These are phyloP conservation scores for Acrodontium crateriforme DNA, from an alignment of 2,329 filamentous ascomycete genomes.

Conservation along the genomic window DNA sequence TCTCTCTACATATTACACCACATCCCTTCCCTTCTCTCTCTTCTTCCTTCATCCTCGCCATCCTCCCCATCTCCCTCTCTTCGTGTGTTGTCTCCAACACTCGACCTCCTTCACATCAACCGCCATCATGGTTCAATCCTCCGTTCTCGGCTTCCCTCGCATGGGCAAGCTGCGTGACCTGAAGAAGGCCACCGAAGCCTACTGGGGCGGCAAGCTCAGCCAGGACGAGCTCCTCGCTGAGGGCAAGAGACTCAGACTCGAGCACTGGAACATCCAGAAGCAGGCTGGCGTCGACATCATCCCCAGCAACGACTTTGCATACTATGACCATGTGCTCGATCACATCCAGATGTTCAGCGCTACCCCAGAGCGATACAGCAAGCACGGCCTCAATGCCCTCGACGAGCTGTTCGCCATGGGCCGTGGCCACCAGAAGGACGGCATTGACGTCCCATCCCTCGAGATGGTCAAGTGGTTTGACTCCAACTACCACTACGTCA, in stretches of 20 bases:
- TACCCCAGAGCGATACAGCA: constrained; percentile 84
- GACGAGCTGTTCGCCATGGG: constrained; percentile 99
- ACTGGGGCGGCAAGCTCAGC: constrained; percentile 90
- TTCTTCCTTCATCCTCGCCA: too few species aligned
- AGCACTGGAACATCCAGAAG: constrained; percentile 99
- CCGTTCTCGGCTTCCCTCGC: constrained; percentile 95
- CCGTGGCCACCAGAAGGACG: constrained; percentile 90
- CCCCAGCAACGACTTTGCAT: constrained; percentile 98
- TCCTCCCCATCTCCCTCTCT: too few species aligned
- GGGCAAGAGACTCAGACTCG: constrained; percentile 91
- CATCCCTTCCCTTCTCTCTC: too few species aligned
- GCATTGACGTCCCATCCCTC: constrained; percentile 69
- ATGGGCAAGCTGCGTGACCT: constrained; percentile 98
- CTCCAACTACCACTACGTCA: constrained; percentile 99
- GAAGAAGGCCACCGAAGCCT: constrained; percentile 99
- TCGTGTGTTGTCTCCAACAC: too few species aligned
- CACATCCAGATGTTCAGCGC: constrained; percentile 97
- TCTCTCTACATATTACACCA: too few species aligned
- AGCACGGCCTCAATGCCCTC: constrained; percentile 71
- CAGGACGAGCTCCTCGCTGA: constrained; percentile 81
- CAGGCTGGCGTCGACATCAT: constrained; percentile 94
- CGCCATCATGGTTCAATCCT: constrained; percentile 37
- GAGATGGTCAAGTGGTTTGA: constrained; percentile 99
- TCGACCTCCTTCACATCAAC: constrained; percentile 6
- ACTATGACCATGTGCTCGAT: constrained; percentile 94